These are phyloP conservation scores for Cercospora sp. DNA, from an alignment of 2,329 filamentous ascomycete genomes.

Conservation along the genomic window DNA sequence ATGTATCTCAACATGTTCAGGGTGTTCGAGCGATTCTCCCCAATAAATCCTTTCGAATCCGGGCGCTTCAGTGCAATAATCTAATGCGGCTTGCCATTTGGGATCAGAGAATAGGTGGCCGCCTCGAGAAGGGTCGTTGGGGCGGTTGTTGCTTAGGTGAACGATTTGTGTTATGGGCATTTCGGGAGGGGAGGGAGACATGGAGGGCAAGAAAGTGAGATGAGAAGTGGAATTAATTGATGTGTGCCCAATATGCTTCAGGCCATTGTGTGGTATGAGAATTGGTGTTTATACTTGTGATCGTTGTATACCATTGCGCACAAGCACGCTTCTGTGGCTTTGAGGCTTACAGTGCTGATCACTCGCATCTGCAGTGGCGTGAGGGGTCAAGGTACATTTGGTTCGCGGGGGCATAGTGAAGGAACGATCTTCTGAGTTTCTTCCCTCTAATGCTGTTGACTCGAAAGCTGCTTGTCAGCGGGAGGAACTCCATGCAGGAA, in stretches of 20 bases:
- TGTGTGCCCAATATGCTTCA: too few relatives aligned
- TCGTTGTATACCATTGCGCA: neutral
- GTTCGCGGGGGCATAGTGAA: neutral
- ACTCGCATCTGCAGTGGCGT: neutral
- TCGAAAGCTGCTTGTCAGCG: neutral
- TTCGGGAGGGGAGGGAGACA: neutral
- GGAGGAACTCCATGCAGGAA: neutral
- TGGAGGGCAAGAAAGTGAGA: neutral
- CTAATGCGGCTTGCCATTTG: slow-evolving; percentile 13
- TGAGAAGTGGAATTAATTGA: neutral
- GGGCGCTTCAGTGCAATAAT: neutral
- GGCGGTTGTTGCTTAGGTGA: slow-evolving; percentile 10
- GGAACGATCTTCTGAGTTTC: neutral
- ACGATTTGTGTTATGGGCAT: slow-evolving; percentile 16
- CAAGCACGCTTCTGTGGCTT: too few relatives aligned
- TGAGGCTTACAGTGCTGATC: neutral
- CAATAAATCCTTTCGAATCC: slow-evolving; percentile 18
- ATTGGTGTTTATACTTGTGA: too few relatives aligned
- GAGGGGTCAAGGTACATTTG: neutral
- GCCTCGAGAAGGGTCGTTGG: neutral
- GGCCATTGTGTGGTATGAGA: too few relatives aligned
- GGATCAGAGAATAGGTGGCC: slow-evolving; percentile 8
- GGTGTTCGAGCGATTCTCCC: slow-evolving; percentile 16
- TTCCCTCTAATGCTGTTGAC: neutral
- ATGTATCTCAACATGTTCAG: slow-evolving; percentile 19